Base-by-base conservation (phyloP, 768 basidiomycete species). In the Clitopilus hobsonii region DNA sequence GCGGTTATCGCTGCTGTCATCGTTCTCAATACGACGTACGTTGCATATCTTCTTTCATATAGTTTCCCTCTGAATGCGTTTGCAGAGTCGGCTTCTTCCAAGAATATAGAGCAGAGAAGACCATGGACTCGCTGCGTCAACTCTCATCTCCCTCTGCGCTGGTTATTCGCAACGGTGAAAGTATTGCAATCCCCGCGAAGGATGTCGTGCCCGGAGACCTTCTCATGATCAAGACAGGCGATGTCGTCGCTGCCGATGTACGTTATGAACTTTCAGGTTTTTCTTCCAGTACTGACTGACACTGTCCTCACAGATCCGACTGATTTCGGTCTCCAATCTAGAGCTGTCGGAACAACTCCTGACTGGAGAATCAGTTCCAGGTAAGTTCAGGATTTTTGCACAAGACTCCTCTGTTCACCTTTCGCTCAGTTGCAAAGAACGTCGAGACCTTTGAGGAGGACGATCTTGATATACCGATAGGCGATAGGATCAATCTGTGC, bases 311-410 rank as follows among this genome's bases (percentile, higher is more conserved):
- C 55, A 73, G 72, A 63, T 76, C 29, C 65, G 80, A n/a, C 64
- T 81, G 3, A 63, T 80, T 27, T 65, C 70, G 14, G 74, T 74
- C 6, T 75, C 75, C 16, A 77, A 79, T 58, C 67, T 80, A 27
- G 79, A 80, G 62, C 67, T 72, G 23, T 78, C 77, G 32, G 80
- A 83, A 58, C 77, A 78, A 23, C 69, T 81, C 13, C 65, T 83
- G 45, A 83, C 80, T 0, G 80, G 79, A 55, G 80, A 81, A 63
- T 76, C 76, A 13, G 59, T 80, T 29, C 80, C 80, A 41, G 79
- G 70, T 70, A 50, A 38, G 61, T 14, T 58, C 3, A 20, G 14
- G 49, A 47, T 3, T 4, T 38, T 22, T 13, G 10, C 10, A 29
- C 8, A 50, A 2, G 38, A n/a, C 25, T 32, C 36, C 48, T 16